Evolutionary conservation across 768 basidiomycete species (phyloP).

Genomic region (Glaciozyma antarctica): DNA sequence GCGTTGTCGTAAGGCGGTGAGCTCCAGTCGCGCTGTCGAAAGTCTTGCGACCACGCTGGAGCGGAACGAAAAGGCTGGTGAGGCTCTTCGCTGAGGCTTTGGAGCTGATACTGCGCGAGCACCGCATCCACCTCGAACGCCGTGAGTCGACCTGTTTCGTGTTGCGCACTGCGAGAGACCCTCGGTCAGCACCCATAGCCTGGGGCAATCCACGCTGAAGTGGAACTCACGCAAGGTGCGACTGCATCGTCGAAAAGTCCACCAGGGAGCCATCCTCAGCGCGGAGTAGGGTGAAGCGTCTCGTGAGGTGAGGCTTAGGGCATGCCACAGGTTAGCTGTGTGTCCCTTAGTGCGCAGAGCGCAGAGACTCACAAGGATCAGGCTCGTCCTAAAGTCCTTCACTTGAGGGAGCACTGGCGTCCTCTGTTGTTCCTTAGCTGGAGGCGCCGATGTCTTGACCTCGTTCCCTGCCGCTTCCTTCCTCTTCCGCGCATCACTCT

Average conservation of each 20-base stretch:
- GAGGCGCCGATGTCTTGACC: too few species aligned
- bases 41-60: not conserved
- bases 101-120: slow-evolving; percentile 30
- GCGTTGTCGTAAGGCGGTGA: not conserved
- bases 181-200: not conserved
- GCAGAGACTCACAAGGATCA: slow-evolving; percentile 22
- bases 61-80: not conserved
- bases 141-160: slow-evolving; percentile 28
- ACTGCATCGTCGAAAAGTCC: slow-evolving; percentile 21
- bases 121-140: slow-evolving; percentile 28
- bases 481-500: not conserved
- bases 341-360: not conserved
- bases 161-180: slow-evolving; percentile 20
- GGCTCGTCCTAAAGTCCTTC: slow-evolving; percentile 23
- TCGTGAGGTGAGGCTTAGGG: slow-evolving; percentile 25
- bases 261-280: slow-evolving; percentile 29
- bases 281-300: slow-evolving; percentile 31
- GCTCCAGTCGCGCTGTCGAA: not conserved
- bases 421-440: not conserved
- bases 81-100: slow-evolving; percentile 5
- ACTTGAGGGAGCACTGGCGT: slow-evolving; percentile 14
- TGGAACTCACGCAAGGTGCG: slow-evolving; percentile 26
- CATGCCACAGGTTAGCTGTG: not conserved
- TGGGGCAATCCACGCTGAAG: too few species aligned
- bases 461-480: not conserved